phyloP scores from a whole-genome alignment of 352 stramenopile species.

The Bremia lactucae region DNA sequence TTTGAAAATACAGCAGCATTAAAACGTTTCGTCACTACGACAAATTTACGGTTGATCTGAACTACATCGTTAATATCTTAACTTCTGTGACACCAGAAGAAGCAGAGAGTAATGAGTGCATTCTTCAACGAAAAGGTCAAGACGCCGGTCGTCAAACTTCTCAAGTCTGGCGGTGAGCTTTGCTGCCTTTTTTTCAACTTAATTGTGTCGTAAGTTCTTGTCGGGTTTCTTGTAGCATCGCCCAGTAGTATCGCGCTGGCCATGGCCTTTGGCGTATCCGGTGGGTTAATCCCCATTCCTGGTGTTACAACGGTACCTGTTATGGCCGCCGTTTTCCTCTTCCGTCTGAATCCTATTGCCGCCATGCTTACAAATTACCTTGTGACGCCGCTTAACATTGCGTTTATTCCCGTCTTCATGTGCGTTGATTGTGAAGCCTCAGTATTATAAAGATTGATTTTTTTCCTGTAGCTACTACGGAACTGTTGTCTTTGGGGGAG shows the following conservation, averaged over 20 bases:
- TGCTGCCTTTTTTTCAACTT: background rate
- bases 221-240: slow-evolving; percentile 32
- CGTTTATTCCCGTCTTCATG: slow-evolving; percentile 69
- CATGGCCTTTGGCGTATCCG: slow-evolving; percentile 70
- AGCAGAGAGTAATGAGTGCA: slow-evolving; percentile 21
- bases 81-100: no score
- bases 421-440: slow-evolving; percentile 15
- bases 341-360: slow-evolving; percentile 69
- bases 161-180: slow-evolving; percentile 54
- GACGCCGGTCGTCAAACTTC: slow-evolving; percentile 50
- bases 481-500: slow-evolving; percentile 31
- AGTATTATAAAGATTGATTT: background rate
- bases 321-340: slow-evolving; percentile 67
- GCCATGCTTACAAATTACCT: slow-evolving; percentile 81
- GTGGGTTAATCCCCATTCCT: slow-evolving; percentile 70
- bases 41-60: no score
- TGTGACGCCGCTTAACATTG: slow-evolving; percentile 68
- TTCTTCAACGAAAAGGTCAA: slow-evolving; percentile 71
- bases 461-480: slow-evolving; percentile 42
- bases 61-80: no score
- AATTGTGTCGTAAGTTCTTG: background rate
- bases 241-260: slow-evolving; percentile 60
- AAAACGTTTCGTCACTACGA: no score
- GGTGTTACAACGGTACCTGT: slow-evolving; percentile 62
- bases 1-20: no score